These are phyloP conservation scores for Panaeolus cyanescens DNA, from an alignment of 768 basidiomycete species.

Conservation along the genomic window DNA sequence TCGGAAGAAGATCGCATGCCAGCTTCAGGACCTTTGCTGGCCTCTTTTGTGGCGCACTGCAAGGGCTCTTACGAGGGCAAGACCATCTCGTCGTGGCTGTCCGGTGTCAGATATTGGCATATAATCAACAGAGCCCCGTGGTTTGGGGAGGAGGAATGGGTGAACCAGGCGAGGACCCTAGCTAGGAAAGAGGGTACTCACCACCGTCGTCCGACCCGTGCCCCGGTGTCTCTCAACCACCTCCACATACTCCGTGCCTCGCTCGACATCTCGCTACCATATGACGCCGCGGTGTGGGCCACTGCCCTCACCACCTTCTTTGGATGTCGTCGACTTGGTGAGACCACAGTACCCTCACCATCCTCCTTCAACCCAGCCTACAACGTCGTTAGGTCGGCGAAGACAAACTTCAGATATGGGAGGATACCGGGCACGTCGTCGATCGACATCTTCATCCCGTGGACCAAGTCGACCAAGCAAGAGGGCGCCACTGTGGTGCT, in stretches of 20 bases:
- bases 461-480: constrained; percentile 22
- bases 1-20: constrained; percentile 28
- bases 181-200: constrained; percentile 22
- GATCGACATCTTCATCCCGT: constrained; percentile 24
- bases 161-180: constrained; percentile 13
- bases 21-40: constrained; percentile 24
- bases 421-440: background rate
- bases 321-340: constrained; percentile 1
- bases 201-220: constrained; percentile 16
- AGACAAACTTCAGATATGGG: background rate
- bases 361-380: background rate
- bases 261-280: constrained; percentile 25
- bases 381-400: background rate
- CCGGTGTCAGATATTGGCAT: constrained; percentile 32
- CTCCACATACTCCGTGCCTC: constrained; percentile 19
- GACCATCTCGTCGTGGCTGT: constrained; percentile 25
- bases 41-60: constrained; percentile 19
- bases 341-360: background rate
- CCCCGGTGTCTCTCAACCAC: constrained; percentile 37
- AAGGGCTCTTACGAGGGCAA: constrained; percentile 5
- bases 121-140: constrained; percentile 32
- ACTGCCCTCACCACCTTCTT: background rate
- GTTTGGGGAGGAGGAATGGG: constrained; percentile 30
- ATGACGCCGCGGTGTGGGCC: constrained; percentile 26
- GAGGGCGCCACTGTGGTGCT: constrained; percentile 19